A percentile compares a stretch with the other conserved stretches of the same genome.
phyloP scores from a whole-genome alignment of 208 protist species.

The Angomonas deanei region DNA sequence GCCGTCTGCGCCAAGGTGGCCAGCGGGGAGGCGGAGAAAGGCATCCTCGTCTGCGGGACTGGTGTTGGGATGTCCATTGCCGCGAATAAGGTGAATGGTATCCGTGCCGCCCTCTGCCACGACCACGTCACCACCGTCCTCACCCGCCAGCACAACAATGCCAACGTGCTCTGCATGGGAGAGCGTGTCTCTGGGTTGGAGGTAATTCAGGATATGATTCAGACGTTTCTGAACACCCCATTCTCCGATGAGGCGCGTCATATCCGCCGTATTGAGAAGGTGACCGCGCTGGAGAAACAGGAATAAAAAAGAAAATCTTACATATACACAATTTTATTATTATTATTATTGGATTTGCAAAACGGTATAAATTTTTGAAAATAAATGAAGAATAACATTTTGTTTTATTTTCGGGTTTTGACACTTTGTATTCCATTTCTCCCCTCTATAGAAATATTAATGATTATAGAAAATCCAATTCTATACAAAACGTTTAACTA shows the following conservation, averaged over 20 bases:
- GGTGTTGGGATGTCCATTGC: slow-evolving; percentile 95
- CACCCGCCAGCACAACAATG: slow-evolving; percentile 89
- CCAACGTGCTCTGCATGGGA: slow-evolving; percentile 90
- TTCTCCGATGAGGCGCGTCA: slow-evolving; percentile 85
- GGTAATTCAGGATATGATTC: slow-evolving; percentile 82
- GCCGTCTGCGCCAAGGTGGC: slow-evolving; percentile 58
- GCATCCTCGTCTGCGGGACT: slow-evolving; percentile 91
- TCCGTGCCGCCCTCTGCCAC: slow-evolving; percentile 92
- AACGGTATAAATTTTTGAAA: background rate
- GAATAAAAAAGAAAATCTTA: background rate
- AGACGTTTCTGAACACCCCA: slow-evolving; percentile 71
- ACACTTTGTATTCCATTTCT: no score
- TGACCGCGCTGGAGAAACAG: slow-evolving; percentile 27
- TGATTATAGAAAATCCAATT: no score
- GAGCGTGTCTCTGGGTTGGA: slow-evolving; percentile 75
- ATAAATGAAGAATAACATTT: slow-evolving; percentile 1
- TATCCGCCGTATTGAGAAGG: slow-evolving; percentile 51
- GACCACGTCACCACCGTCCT: slow-evolving; percentile 88
- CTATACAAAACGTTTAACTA: background rate
- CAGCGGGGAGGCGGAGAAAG: slow-evolving; percentile 50
- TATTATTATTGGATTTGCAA: slow-evolving; percentile 9
- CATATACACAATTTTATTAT: slow-evolving; percentile 4
- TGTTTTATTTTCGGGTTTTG: slow-evolving; percentile 3
- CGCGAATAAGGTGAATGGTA: slow-evolving; percentile 91
- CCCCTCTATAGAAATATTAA: no score